A percentile compares a stretch with the other conserved stretches of the same genome.
Evolutionary conservation across 192 early-diverging fungal genomes (phyloP).

Genomic region (Coemansia sp.): DNA sequence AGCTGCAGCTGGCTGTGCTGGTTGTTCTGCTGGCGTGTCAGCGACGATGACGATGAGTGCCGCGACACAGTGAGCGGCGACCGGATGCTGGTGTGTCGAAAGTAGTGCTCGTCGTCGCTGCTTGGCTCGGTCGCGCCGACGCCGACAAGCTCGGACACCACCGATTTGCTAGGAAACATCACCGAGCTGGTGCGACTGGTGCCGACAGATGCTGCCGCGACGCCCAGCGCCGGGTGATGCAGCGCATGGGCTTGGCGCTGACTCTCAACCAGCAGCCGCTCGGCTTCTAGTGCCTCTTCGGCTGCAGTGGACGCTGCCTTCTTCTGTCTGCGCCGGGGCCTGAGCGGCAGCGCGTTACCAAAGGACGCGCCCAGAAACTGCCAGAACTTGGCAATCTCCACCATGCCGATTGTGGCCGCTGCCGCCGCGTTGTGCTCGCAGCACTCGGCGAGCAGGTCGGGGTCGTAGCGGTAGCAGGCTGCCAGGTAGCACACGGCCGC

Average conservation of each 20-base stretch:
- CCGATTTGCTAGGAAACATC: conserved; percentile 44
- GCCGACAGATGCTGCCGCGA: conserved; percentile 6
- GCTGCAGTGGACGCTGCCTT: neutral
- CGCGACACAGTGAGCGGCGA: conserved; percentile 4
- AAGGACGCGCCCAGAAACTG: conserved; percentile 36
- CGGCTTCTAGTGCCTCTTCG: neutral
- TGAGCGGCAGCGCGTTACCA: conserved; percentile 38
- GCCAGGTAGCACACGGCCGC: conserved; percentile 33
- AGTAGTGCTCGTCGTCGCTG: conserved; percentile 32
- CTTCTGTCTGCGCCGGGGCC: conserved; percentile 11
- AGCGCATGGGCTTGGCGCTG: neutral
- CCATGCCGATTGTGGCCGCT: conserved; percentile 13
- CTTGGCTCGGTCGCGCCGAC: conserved; percentile 7
- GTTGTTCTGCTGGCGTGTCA: conserved; percentile 3
- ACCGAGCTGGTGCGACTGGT: conserved; percentile 49
- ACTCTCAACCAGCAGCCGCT: neutral
- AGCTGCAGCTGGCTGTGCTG: neutral
- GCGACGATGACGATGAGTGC: conserved; percentile 14
- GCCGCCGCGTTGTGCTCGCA: conserved; percentile 30
- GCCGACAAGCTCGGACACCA: conserved; percentile 12
- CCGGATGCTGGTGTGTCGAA: conserved; percentile 1
- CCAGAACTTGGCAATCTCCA: conserved; percentile 45
- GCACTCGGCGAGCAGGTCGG: conserved; percentile 27
- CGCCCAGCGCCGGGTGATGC: neutral
- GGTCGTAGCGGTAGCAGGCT: conserved; percentile 46